A percentile compares a stretch with the other conserved stretches of the same genome.
Conservation (phyloP, 108 stramenopile genomes). For the Skeletonema potamos region DNA sequence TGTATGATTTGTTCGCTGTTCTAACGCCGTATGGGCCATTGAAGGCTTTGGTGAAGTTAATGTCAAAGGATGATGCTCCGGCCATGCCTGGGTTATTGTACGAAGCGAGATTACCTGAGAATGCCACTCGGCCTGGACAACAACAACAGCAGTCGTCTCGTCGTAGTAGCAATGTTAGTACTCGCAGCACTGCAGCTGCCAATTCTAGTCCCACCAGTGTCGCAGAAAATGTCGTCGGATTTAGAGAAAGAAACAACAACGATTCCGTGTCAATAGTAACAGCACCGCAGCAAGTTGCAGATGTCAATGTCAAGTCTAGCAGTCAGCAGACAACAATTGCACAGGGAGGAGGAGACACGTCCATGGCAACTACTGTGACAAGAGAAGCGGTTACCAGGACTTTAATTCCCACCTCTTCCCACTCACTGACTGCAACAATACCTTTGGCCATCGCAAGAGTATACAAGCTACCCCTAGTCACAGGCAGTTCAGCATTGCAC, state of each 20-base stretch:
- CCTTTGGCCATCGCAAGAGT: conserved; percentile 73
- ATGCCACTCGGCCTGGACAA: conserved; percentile 49
- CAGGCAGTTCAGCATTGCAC: conserved; percentile 3
- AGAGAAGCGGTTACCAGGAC: not conserved
- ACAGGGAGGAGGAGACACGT: not conserved
- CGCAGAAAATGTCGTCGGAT: not conserved
- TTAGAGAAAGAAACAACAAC: not conserved
- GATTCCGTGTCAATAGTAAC: conserved; percentile 1
- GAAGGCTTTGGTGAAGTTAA: conserved; percentile 82
- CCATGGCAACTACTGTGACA: not conserved
- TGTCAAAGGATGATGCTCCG: conserved; percentile 85
- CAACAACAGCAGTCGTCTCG: not conserved
- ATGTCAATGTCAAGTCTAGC: not conserved
- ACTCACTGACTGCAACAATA: conserved; percentile 17
- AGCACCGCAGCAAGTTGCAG: not conserved
- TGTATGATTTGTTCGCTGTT: conserved; percentile 96
- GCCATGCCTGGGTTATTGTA: conserved; percentile 95
- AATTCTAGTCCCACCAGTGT: not conserved
- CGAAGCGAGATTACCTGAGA: conserved; percentile 80
- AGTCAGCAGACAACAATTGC: not conserved
- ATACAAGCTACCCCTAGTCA: conserved; percentile 55
- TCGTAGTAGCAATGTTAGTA: not conserved
- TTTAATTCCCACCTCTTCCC: not conserved
- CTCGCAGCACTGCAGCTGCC: not conserved
- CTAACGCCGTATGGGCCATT: conserved; percentile 96